Conservation (phyloP, 2,329 filamentous ascomycete genomes). For the Epicoccum sorghinum region DNA sequence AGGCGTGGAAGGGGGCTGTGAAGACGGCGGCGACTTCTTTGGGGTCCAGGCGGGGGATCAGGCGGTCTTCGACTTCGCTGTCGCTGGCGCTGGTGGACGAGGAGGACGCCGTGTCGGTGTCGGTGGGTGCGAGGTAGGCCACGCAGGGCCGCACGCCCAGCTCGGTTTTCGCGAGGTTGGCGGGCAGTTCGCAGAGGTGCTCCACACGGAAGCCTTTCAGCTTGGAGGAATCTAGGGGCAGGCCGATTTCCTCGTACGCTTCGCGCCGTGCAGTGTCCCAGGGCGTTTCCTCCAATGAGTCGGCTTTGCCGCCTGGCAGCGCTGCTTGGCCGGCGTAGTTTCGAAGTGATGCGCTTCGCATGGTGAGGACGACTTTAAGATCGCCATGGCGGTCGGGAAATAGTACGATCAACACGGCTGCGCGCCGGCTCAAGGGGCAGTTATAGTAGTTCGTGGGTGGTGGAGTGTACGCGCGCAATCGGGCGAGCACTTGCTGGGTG, state of each 20-base stretch:
- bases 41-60: conserved; percentile 83
- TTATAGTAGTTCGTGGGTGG: conserved; percentile 63
- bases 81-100: neutral
- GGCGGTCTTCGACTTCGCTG: conserved; percentile 61
- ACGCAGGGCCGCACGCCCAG: conserved; percentile 58
- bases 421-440: conserved; percentile 68
- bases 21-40: conserved; percentile 94
- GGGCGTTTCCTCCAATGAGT: conserved; percentile 60
- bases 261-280: conserved; percentile 88
- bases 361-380: conserved; percentile 69
- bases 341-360: conserved; percentile 63
- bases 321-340: conserved; percentile 78
- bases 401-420: conserved; percentile 85
- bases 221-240: conserved; percentile 72
- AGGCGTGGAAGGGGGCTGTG: conserved; percentile 85
- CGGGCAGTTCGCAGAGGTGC: conserved; percentile 81
- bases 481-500: conserved; percentile 57
- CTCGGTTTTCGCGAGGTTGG: conserved; percentile 58
- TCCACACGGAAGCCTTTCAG: conserved; percentile 82
- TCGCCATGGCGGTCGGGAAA: conserved; percentile 85
- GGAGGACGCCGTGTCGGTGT: neutral
- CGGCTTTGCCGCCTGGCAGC: conserved; percentile 75
- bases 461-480: conserved; percentile 62
- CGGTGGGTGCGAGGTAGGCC: conserved; percentile 61
- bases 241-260: conserved; percentile 90